Conservation (phyloP, 805 yeast genomes). For the Lipomyces orientalis region DNA sequence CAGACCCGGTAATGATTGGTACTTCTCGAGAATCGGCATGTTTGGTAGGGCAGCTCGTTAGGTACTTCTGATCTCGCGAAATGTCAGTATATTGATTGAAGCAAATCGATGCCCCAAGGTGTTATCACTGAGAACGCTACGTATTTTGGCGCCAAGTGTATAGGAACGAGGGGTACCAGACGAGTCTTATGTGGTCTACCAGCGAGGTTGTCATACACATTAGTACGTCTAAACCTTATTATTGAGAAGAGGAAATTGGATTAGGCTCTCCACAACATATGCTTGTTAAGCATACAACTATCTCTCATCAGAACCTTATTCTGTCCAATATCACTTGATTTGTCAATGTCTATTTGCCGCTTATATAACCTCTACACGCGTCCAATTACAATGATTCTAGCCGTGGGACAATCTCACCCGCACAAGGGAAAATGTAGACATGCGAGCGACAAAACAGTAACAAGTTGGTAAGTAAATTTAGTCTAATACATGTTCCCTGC, state of each 20-base stretch:
- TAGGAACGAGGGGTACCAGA: too few species aligned
- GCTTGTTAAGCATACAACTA: too few species aligned
- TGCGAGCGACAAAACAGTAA: background rate
- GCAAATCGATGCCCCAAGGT: background rate
- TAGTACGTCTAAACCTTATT: background rate
- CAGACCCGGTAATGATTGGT: constrained; percentile 29
- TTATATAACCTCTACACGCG: background rate
- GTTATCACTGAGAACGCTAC: too few species aligned
- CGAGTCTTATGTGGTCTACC: too few species aligned
- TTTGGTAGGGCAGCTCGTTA: background rate
- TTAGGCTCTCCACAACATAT: too few species aligned
- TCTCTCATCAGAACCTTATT: too few species aligned
- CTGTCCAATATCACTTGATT: background rate
- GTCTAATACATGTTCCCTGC: background rate
- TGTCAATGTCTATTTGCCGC: background rate
- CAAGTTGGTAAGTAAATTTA: background rate
- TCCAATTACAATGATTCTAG: background rate
- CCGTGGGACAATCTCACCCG: background rate
- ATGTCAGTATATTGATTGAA: background rate
- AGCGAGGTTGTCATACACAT: background rate
- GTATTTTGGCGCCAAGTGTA: too few species aligned
- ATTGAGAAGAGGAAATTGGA: background rate
- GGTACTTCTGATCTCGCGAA: background rate
- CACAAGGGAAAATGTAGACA: too few species aligned
- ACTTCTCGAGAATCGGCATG: constrained; percentile 27